Evolutionary conservation across 331 rosid species (phyloP).

Genomic region (Malus hybrid): DNA sequence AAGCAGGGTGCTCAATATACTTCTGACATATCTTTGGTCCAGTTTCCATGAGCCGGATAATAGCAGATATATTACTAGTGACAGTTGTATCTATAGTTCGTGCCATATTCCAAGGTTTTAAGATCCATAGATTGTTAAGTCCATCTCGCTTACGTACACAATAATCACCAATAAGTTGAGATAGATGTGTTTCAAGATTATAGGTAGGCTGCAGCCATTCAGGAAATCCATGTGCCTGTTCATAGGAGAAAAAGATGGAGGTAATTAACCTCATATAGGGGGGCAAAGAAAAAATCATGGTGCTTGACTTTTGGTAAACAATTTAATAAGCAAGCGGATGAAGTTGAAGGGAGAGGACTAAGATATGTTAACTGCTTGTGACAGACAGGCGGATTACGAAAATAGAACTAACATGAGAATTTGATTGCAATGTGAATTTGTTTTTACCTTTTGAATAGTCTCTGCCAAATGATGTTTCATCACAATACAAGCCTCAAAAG

Average conservation of each 20-base stretch:
- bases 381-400: background rate
- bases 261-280: background rate
- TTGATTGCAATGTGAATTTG: conserved; percentile 5
- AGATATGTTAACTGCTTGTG: background rate
- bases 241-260: background rate
- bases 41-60: conserved; percentile 90
- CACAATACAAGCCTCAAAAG: conserved; percentile 92
- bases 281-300: background rate
- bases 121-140: conserved; percentile 72
- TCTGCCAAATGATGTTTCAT: conserved; percentile 98
- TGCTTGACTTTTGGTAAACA: background rate
- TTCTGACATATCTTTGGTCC: conserved; percentile 98
- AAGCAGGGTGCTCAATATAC: conserved; percentile 85
- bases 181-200: conserved; percentile 78
- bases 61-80: conserved; percentile 68
- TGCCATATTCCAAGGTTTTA: conserved; percentile 99
- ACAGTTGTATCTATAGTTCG: conserved; percentile 92
- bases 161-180: conserved; percentile 86
- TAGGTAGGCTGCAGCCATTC: conserved; percentile 94
- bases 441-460: conserved; percentile 74
- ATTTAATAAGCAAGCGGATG: background rate
- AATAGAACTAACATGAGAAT: background rate
- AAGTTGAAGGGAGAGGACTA: background rate
- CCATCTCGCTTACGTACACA: conserved; percentile 62
- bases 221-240: conserved; percentile 80